A percentile compares a stretch with the other conserved stretches of the same genome.
These are phyloP conservation scores for Oryza glumipatula DNA, from an alignment of 176 grass and related monocot species.

Conservation along the genomic window DNA sequence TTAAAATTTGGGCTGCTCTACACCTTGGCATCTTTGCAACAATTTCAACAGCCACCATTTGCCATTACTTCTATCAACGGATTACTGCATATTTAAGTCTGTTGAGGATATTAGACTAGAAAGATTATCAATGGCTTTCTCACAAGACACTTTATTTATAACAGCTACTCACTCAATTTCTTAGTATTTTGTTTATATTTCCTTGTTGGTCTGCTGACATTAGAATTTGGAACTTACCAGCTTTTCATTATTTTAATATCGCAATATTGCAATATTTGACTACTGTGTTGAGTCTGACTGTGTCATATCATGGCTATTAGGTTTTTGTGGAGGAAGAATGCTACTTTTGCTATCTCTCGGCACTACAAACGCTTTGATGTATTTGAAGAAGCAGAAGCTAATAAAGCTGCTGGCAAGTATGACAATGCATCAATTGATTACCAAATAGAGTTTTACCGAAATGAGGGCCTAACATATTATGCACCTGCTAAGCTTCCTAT, in stretches of 20 bases:
- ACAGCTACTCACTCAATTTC: background rate
- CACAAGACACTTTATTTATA: background rate
- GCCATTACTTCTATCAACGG: background rate
- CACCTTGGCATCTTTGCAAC: background rate
- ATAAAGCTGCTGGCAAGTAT: conserved; percentile 97
- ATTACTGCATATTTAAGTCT: background rate
- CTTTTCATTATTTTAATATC: background rate
- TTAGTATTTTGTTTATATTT: background rate
- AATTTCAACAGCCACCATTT: conserved; percentile 1
- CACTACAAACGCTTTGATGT: conserved; percentile 98
- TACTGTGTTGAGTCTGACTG: background rate
- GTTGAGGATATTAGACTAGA: background rate
- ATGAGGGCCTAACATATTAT: conserved; percentile 85
- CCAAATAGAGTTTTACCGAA: conserved; percentile 96
- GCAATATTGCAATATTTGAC: background rate
- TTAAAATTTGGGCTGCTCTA: background rate
- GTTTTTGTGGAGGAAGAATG: conserved; percentile 92
- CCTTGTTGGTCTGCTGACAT: background rate
- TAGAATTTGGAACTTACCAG: background rate
- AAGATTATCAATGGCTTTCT: background rate
- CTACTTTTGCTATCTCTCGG: conserved; percentile 83
- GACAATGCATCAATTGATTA: conserved; percentile 89
- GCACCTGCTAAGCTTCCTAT: conserved; percentile 85
- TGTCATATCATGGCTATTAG: conserved; percentile 43
- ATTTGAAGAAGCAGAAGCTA: conserved; percentile 98